Percentiles rank a stretch among this genome's conserved stretches.
These are phyloP conservation scores for Aspergillus japonicus DNA, from an alignment of 2,329 filamentous ascomycete species.

Conservation along the genomic window DNA sequence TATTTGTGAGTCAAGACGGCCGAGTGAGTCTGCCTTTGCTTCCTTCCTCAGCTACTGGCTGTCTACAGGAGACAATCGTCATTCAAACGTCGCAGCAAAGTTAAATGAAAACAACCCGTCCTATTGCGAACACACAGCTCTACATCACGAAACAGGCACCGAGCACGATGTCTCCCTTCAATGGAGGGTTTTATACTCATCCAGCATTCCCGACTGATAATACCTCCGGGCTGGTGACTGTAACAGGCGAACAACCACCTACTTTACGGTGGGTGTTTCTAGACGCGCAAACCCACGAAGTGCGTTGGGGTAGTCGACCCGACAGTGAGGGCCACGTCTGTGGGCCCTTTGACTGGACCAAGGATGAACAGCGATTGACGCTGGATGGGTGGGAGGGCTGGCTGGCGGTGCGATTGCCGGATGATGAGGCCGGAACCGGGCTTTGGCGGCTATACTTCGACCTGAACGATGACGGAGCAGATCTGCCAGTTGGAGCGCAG, in stretches of 20 bases:
- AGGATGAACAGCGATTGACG: slow-evolving; percentile 19
- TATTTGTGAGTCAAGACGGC: slow-evolving; percentile 7
- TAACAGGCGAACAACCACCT: slow-evolving; percentile 23
- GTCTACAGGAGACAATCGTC: too few species aligned
- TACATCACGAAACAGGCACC: too few species aligned
- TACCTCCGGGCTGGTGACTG: slow-evolving; percentile 14
- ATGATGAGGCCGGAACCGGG: slow-evolving; percentile 19
- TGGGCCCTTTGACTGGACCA: slow-evolving; percentile 25
- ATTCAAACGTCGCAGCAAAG: too few species aligned
- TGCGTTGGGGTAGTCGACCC: slow-evolving; percentile 26
- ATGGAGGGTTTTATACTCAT: too few species aligned
- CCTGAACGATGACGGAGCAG: slow-evolving; percentile 25
- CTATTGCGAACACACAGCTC: too few species aligned
- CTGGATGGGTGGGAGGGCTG: slow-evolving; percentile 21
- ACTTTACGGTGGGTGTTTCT: slow-evolving; percentile 28
- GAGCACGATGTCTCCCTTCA: too few species aligned
- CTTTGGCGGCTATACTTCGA: slow-evolving; percentile 29
- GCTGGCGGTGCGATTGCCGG: slow-evolving; percentile 24
- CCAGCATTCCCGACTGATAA: too few species aligned
- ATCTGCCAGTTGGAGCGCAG: slow-evolving; percentile 19
- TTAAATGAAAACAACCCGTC: too few species aligned
- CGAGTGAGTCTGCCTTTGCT: too few species aligned
- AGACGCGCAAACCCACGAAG: slow-evolving; percentile 23
- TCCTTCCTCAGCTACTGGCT: too few species aligned
- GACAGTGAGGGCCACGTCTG: slow-evolving; percentile 24